phyloP scores from a whole-genome alignment of 768 basidiomycete species.

The Tulasnella sp. region DNA sequence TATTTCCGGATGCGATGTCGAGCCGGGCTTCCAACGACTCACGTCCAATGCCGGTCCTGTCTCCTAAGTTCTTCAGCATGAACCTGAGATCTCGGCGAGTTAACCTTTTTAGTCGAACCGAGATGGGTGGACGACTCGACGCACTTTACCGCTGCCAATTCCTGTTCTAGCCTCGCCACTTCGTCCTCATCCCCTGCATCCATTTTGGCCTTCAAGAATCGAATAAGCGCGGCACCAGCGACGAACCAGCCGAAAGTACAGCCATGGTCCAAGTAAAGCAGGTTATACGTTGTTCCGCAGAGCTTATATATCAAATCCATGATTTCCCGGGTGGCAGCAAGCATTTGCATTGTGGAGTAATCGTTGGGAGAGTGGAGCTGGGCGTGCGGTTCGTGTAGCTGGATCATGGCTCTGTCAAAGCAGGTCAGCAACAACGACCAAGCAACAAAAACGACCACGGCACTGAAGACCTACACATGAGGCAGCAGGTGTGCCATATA shows the following conservation, averaged over 20 bases:
- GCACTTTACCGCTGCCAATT: conserved; percentile 16
- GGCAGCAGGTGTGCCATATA: conserved; percentile 26
- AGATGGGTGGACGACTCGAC: not conserved
- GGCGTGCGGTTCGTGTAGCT: conserved; percentile 33
- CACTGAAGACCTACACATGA: conserved; percentile 1
- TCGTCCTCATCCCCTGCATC: conserved; percentile 2
- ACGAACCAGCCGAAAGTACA: conserved; percentile 25
- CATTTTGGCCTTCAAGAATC: conserved; percentile 26
- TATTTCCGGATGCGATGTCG: not conserved
- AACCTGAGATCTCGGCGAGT: not conserved
- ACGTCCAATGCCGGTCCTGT: conserved; percentile 21
- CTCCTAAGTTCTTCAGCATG: conserved; percentile 21
- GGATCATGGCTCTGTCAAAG: conserved; percentile 27
- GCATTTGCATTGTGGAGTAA: conserved; percentile 12
- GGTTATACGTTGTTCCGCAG: conserved; percentile 26
- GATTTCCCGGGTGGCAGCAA: conserved; percentile 23
- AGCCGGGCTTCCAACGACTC: not conserved
- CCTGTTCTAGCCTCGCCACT: not conserved
- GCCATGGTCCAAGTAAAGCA: conserved; percentile 24
- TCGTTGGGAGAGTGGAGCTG: conserved; percentile 24
- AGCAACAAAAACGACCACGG: not conserved
- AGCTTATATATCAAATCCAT: conserved; percentile 28
- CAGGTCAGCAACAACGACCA: not conserved
- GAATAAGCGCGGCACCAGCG: conserved; percentile 2
- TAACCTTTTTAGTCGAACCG: not conserved